Conservation (phyloP, 257 asterid species). For the Knoxia roxburghii region DNA sequence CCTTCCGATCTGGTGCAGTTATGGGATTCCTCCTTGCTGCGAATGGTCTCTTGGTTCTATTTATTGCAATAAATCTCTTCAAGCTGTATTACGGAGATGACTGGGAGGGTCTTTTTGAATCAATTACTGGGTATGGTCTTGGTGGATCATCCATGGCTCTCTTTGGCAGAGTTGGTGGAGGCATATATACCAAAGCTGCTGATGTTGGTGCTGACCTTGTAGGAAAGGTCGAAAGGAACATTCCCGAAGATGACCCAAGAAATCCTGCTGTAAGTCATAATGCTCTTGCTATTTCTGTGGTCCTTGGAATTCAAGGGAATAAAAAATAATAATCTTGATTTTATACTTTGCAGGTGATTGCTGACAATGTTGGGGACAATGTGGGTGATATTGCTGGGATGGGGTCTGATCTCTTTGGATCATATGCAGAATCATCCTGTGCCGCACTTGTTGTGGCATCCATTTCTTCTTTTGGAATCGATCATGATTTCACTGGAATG, state of each 20-base stretch:
- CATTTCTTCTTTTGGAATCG: slow-evolving; percentile 43
- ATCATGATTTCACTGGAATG: slow-evolving; percentile 84
- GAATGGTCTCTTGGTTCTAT: slow-evolving; percentile 78
- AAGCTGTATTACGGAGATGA: slow-evolving; percentile 83
- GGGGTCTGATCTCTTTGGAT: slow-evolving; percentile 54
- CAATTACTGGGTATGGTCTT: slow-evolving; percentile 86
- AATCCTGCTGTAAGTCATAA: slow-evolving; percentile 41
- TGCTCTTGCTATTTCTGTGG: neutral
- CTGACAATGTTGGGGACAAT: slow-evolving; percentile 92
- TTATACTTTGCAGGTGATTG: slow-evolving; percentile 64
- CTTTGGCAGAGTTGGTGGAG: slow-evolving; percentile 95
- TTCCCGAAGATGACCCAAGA: slow-evolving; percentile 52
- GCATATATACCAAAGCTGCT: slow-evolving; percentile 74
- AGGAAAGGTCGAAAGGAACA: slow-evolving; percentile 50
- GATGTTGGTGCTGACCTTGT: slow-evolving; percentile 58
- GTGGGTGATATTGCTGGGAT: slow-evolving; percentile 97
- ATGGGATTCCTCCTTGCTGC: slow-evolving; percentile 97
- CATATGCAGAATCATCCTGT: slow-evolving; percentile 48
- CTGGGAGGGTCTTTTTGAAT: slow-evolving; percentile 91
- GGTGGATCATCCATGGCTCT: slow-evolving; percentile 96
- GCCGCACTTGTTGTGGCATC: slow-evolving; percentile 53
- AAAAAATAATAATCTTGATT: neutral
- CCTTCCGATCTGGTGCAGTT: slow-evolving; percentile 69
- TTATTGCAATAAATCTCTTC: slow-evolving; percentile 65
- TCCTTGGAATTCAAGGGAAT: neutral